Evolutionary conservation across 257 asterid species (phyloP).

Genomic region (Forsythia suspensa): DNA sequence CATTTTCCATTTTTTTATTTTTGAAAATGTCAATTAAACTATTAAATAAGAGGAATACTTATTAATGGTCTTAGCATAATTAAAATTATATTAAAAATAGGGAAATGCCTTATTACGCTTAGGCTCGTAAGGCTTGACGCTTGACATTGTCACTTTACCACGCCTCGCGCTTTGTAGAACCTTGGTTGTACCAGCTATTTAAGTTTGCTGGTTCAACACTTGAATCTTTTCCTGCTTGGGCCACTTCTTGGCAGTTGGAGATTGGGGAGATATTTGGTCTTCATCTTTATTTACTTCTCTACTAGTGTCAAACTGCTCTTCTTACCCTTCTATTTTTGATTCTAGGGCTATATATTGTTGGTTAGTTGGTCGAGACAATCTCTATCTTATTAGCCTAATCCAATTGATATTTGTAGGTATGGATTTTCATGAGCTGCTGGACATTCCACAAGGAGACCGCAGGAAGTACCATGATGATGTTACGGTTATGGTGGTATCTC

Average conservation of each 20-base stretch:
- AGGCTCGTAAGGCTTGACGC: too few relatives aligned
- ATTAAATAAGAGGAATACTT: too few relatives aligned
- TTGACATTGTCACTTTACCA: too few relatives aligned
- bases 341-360: not conserved
- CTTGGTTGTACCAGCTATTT: not conserved
- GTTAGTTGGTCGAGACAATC: not conserved
- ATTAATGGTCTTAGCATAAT: too few relatives aligned
- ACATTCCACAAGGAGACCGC: constrained; percentile 96
- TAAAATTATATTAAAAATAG: too few relatives aligned
- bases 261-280: not conserved
- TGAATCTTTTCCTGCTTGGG: not conserved
- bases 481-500: constrained; percentile 97
- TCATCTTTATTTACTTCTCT: not conserved
- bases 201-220: not conserved
- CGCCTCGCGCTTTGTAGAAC: too few relatives aligned
- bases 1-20: too few relatives aligned
- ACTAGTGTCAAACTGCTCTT: not conserved
- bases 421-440: constrained; percentile 94
- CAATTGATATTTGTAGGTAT: constrained; percentile 54
- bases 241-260: not conserved
- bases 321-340: not conserved
- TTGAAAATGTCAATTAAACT: too few relatives aligned
- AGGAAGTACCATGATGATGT: constrained; percentile 96
- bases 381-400: not conserved
- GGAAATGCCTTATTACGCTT: too few relatives aligned